phyloP scores from a whole-genome alignment of 768 basidiomycete genomes.

The Suillus occidentalis region DNA sequence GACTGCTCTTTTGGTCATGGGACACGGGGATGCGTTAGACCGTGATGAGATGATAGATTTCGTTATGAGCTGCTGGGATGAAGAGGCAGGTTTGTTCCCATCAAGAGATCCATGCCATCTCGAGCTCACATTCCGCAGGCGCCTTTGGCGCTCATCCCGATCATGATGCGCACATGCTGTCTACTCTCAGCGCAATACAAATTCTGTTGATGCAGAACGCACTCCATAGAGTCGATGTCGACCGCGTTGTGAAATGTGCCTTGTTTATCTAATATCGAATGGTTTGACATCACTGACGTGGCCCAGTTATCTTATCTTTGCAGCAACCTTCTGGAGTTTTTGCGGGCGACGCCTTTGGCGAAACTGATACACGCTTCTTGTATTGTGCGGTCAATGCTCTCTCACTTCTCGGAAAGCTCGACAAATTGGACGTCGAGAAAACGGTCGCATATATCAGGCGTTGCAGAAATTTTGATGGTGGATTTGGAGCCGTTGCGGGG shows the following conservation, averaged over 20 bases:
- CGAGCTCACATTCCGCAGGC: conserved; percentile 45
- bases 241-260: conserved; percentile 72
- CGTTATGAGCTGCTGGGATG: conserved; percentile 95
- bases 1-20: conserved; percentile 83
- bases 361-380: conserved; percentile 87
- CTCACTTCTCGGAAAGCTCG: conserved; percentile 75
- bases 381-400: conserved; percentile 86
- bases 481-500: conserved; percentile 81
- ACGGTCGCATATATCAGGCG: conserved; percentile 69
- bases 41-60: conserved; percentile 84
- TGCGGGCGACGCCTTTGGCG: conserved; percentile 89
- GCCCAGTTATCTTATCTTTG: conserved; percentile 75
- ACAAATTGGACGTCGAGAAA: conserved; percentile 64
- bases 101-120: conserved; percentile 6
- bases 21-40: conserved; percentile 72
- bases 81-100: conserved; percentile 64
- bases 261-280: conserved; percentile 22
- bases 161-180: conserved; percentile 87
- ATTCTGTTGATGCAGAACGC: conserved; percentile 86
- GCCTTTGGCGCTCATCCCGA: conserved; percentile 90
- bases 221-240: conserved; percentile 65
- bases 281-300: conserved; percentile 3
- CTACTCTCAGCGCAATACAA: conserved; percentile 91
- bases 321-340: conserved; percentile 89
- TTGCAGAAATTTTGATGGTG: conserved; percentile 95